phyloP scores from a whole-genome alignment of 306 rosid genomes.

The Neltuma alba region DNA sequence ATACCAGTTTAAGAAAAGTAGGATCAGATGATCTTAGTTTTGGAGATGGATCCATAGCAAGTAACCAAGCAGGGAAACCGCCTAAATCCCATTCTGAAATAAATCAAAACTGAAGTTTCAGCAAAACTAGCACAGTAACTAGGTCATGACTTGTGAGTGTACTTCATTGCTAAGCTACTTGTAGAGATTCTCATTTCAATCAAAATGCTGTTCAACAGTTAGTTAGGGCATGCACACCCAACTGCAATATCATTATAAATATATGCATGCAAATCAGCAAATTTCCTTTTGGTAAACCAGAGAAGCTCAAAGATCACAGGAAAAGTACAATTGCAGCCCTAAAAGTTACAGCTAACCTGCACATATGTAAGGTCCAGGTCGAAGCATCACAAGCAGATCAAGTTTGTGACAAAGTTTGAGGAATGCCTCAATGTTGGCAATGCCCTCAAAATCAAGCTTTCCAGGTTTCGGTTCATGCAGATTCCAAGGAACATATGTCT shows the following conservation, averaged over 20 bases:
- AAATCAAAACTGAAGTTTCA: slow-evolving; percentile 34
- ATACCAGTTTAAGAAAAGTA: slow-evolving; percentile 71
- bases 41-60: slow-evolving; percentile 63
- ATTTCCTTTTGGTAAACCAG: neutral
- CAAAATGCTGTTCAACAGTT: no score
- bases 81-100: slow-evolving; percentile 97
- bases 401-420: slow-evolving; percentile 83
- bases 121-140: slow-evolving; percentile 17
- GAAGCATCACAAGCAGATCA: slow-evolving; percentile 76
- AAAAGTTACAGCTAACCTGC: slow-evolving; percentile 59
- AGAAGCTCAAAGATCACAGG: slow-evolving; percentile 19
- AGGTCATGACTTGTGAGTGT: neutral
- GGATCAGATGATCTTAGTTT: slow-evolving; percentile 82
- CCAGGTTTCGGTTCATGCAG: slow-evolving; percentile 84
- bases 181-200: neutral
- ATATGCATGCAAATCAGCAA: slow-evolving; percentile 7
- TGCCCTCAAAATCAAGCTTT: slow-evolving; percentile 68
- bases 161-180: neutral
- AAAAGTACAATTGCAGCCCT: slow-evolving; percentile 9
- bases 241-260: slow-evolving; percentile 20
- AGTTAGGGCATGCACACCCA: neutral
- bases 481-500: slow-evolving; percentile 95
- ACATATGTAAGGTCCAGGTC: slow-evolving; percentile 93
- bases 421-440: slow-evolving; percentile 75
- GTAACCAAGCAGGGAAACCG: slow-evolving; percentile 92